These are phyloP conservation scores for Aechmea fasciata DNA, from an alignment of 176 grass and related monocot genomes.

Conservation along the genomic window DNA sequence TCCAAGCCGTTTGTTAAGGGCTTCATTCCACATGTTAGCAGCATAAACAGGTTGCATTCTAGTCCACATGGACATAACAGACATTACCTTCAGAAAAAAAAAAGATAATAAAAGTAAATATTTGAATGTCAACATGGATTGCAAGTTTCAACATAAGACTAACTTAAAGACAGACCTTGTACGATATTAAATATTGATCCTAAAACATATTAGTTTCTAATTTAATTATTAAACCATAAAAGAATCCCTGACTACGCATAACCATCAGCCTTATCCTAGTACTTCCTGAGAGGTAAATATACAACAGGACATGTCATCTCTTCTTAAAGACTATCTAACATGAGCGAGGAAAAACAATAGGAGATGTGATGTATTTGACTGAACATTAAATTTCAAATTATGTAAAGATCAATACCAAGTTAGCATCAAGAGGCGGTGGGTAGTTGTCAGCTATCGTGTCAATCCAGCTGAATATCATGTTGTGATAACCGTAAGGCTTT, in stretches of 20 bases:
- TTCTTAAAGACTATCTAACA: background rate
- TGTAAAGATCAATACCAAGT: constrained; percentile 54
- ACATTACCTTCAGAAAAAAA: constrained; percentile 61
- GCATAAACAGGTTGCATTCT: constrained; percentile 87
- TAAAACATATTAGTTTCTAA: too few species aligned
- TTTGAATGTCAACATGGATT: background rate
- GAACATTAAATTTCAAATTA: background rate
- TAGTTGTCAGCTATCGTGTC: constrained; percentile 81
- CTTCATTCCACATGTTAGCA: constrained; percentile 99
- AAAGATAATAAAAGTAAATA: background rate
- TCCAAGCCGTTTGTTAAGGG: constrained; percentile 91
- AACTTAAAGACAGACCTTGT: background rate
- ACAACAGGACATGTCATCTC: too few species aligned
- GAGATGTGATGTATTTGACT: constrained; percentile 4
- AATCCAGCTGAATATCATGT: constrained; percentile 99
- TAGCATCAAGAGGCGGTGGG: constrained; percentile 85
- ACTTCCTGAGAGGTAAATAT: too few species aligned
- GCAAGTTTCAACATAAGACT: background rate
- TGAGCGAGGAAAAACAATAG: constrained; percentile 5
- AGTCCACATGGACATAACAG: constrained; percentile 97
- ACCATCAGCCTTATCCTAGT: too few species aligned
- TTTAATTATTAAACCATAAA: too few species aligned
- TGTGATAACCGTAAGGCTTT: constrained; percentile 92
- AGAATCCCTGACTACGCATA: too few species aligned
- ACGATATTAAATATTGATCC: too few species aligned